Base-by-base conservation (phyloP, 352 stramenopile genomes). In the Globisporangium nagaii region DNA sequence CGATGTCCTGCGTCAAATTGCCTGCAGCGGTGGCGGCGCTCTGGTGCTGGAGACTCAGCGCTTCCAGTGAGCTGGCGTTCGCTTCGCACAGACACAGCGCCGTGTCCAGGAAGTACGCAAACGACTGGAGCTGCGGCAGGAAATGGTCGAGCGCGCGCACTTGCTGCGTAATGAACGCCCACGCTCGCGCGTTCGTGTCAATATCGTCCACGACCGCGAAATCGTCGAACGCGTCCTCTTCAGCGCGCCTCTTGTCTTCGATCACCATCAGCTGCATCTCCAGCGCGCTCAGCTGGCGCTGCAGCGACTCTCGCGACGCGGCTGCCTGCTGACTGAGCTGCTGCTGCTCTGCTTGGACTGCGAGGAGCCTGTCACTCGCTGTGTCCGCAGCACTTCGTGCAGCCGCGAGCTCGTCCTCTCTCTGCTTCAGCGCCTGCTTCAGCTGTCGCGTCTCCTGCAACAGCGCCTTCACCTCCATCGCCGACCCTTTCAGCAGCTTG, bases 101-200 rank as follows among this genome's bases (percentile, higher is more conserved):
- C 1, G 62, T 62, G 25, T 68, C 51, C 27, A 85, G 12, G 25
- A 63, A 53, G 10, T 53, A 47, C 1, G 73, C 35, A 10, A 81
- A 58, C 5, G 56, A 54, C 59, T 80, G 67, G 0, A 87, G 53
- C 11, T 81, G 56, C 13, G 67, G 59, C 2, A 85, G 56, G 31
- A 87, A 87, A 17, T 55, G 58, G 15, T 61, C 58, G 3, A 87
- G 44, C 27, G 60, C 54, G 6, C 46, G 55, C 15, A 85, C 53
- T 20, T 63, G 31, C 0, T 48, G 27, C 3, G 52, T 15, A 8
- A 75, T 56, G 15, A 42, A 45, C 3, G 25, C 8, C 66, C 66
- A 74, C 9, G 42, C 41, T 30, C 43, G 35, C 15, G 37, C 22
- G 22, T 54, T 30, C 50, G 30, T 12, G 28, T 51, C 42, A 9